A percentile compares a stretch with the other conserved stretches of the same genome.
These are phyloP conservation scores for Acanthamoeba rhysodes DNA, from an alignment of 208 protist species.

Conservation along the genomic window DNA sequence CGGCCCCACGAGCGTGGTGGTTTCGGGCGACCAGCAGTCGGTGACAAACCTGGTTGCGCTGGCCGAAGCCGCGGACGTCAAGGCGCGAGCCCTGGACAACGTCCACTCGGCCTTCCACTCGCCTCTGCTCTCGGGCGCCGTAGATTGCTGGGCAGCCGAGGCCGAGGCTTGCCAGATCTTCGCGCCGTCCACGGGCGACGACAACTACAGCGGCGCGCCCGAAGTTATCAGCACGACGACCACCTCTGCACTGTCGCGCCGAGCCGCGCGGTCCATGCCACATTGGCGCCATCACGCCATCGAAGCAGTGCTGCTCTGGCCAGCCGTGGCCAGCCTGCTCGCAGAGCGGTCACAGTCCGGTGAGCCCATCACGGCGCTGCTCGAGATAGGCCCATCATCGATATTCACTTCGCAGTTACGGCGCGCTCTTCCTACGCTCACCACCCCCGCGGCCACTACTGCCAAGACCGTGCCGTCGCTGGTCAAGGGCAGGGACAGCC, in stretches of 20 bases:
- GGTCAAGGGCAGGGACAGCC: constrained; percentile 61
- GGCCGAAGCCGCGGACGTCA: constrained; percentile 7
- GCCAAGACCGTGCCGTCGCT: constrained; percentile 10
- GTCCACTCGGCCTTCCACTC: constrained; percentile 54
- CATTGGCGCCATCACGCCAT: constrained; percentile 56
- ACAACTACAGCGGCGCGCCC: background rate
- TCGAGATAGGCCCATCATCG: constrained; percentile 54
- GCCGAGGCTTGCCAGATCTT: background rate
- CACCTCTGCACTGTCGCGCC: background rate
- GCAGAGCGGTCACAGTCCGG: background rate
- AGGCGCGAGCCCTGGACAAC: constrained; percentile 13
- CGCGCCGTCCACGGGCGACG: background rate
- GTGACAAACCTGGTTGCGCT: background rate
- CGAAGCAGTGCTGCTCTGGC: constrained; percentile 61
- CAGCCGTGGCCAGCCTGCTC: background rate
- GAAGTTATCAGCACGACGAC: constrained; percentile 31
- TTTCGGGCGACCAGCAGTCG: background rate
- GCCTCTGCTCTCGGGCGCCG: constrained; percentile 7
- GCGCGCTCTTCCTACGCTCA: background rate
- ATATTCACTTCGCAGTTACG: constrained; percentile 28
- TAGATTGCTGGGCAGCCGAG: constrained; percentile 24
- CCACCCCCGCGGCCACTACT: background rate
- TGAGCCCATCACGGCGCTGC: background rate
- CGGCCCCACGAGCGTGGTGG: constrained; percentile 34
- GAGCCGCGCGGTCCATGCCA: background rate